Percentiles rank a stretch among this genome's conserved stretches.
Evolutionary conservation across 2,329 filamentous ascomycete genomes (phyloP).

Genomic region (Lachnellula suecica): DNA sequence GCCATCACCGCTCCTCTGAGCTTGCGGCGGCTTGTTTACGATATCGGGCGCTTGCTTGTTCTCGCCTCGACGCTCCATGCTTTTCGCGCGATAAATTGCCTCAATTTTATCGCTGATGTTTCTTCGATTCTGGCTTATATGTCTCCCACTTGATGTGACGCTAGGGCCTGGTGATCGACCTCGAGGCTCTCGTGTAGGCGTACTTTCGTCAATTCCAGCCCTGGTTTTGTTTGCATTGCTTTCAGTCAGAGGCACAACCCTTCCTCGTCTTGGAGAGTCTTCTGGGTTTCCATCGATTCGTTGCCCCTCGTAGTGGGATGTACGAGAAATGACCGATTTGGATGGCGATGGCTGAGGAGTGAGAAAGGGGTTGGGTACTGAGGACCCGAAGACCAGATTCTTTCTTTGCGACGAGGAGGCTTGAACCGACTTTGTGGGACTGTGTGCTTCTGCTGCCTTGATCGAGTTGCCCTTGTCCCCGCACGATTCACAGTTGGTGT

Average conservation of each 20-base stretch:
- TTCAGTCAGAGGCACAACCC: background rate
- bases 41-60: background rate
- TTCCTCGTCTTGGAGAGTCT: background rate
- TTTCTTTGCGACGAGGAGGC: conserved; percentile 1
- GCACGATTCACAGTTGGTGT: background rate
- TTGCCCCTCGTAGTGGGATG: background rate
- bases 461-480: background rate
- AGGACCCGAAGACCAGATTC: conserved; percentile 8
- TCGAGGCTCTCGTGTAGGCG: background rate
- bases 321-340: conserved; percentile 1
- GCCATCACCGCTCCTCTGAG: background rate
- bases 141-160: background rate
- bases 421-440: background rate
- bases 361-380: conserved; percentile 8
- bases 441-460: background rate
- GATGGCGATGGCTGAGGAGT: conserved; percentile 4
- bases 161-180: background rate
- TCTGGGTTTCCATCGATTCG: background rate
- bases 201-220: background rate
- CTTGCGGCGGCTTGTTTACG: background rate
- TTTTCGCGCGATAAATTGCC: conserved; percentile 22
- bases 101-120: conserved; percentile 25
- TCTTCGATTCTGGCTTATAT: conserved; percentile 3
- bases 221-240: background rate
- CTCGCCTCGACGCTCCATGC: conserved; percentile 15